These are phyloP conservation scores for Penicillium fimorum DNA, from an alignment of 495 filamentous ascomycete species.

Conservation along the genomic window DNA sequence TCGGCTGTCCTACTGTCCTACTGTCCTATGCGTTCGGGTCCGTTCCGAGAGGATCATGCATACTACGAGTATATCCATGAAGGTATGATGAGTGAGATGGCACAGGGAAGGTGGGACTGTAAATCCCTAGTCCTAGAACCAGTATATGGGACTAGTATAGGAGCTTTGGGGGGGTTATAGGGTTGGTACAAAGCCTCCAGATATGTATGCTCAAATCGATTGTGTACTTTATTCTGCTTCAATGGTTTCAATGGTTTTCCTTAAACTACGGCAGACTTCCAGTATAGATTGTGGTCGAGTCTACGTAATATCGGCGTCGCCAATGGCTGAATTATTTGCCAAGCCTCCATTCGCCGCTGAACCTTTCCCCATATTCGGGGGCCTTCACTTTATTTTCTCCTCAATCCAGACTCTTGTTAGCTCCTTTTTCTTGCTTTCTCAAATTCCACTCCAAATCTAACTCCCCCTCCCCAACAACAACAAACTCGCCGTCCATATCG, in stretches of 20 bases:
- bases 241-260: background rate
- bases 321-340: slow-evolving; percentile 27
- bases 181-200: slow-evolving; percentile 2
- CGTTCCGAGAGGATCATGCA: background rate
- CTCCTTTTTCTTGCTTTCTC: slow-evolving; percentile 1
- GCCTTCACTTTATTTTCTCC: slow-evolving; percentile 19
- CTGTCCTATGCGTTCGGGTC: slow-evolving; percentile 6
- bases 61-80: background rate
- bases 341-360: slow-evolving; percentile 36
- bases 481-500: background rate
- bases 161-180: background rate
- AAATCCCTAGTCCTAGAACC: background rate
- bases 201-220: slow-evolving; percentile 9
- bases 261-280: background rate
- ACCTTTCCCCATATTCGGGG: slow-evolving; percentile 40
- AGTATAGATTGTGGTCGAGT: slow-evolving; percentile 1
- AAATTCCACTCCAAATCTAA: slow-evolving; percentile 2
- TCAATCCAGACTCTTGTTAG: slow-evolving; percentile 8
- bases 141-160: background rate
- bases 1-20: slow-evolving; percentile 15
- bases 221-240: background rate
- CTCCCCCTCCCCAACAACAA: background rate
- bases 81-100: background rate
- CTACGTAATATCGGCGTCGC: slow-evolving; percentile 18
- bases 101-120: background rate